phyloP scores from a whole-genome alignment of 2,329 filamentous ascomycete genomes.

The Curvularia eragrostidis region DNA sequence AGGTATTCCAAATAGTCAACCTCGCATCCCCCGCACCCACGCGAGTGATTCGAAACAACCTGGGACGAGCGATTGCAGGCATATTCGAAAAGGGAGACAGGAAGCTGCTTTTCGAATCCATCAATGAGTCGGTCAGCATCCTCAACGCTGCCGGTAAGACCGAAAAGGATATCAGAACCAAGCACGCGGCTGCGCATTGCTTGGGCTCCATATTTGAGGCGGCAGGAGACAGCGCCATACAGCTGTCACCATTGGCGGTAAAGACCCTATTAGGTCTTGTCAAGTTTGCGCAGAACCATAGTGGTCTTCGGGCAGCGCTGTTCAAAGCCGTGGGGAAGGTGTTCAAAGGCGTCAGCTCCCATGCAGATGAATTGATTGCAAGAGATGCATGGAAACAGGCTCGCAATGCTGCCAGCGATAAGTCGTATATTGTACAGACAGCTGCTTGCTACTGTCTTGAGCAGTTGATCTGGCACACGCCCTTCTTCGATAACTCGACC shows the following conservation, averaged over 20 bases:
- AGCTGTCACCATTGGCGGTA: constrained; percentile 77
- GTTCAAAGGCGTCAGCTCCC: constrained; percentile 73
- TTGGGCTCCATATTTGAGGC: constrained; percentile 87
- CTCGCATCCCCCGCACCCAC: constrained; percentile 81
- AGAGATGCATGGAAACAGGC: constrained; percentile 94
- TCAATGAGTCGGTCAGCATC: constrained; percentile 82
- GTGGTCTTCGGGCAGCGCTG: constrained; percentile 79
- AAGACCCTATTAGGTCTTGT: constrained; percentile 76
- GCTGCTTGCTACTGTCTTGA: constrained; percentile 81
- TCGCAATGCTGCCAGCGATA: constrained; percentile 80
- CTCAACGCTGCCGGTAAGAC: constrained; percentile 72
- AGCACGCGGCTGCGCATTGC: constrained; percentile 87
- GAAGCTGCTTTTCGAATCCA: constrained; percentile 90
- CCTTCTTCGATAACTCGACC: constrained; percentile 83
- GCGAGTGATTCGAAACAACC: constrained; percentile 85
- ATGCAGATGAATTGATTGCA: constrained; percentile 83
- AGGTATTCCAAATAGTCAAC: constrained; percentile 91
- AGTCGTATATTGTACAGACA: constrained; percentile 79
- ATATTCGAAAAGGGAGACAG: constrained; percentile 86
- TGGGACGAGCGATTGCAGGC: constrained; percentile 82
- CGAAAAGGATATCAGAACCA: constrained; percentile 78
- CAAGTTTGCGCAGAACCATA: constrained; percentile 79
- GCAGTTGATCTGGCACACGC: constrained; percentile 72
- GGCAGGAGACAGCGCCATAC: constrained; percentile 92
- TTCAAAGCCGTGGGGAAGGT: constrained; percentile 80